Evolutionary conservation across 306 rosid species (phyloP), one percentile per base, ranked within the genome.

Genomic region (Vigna radiata): DNA sequence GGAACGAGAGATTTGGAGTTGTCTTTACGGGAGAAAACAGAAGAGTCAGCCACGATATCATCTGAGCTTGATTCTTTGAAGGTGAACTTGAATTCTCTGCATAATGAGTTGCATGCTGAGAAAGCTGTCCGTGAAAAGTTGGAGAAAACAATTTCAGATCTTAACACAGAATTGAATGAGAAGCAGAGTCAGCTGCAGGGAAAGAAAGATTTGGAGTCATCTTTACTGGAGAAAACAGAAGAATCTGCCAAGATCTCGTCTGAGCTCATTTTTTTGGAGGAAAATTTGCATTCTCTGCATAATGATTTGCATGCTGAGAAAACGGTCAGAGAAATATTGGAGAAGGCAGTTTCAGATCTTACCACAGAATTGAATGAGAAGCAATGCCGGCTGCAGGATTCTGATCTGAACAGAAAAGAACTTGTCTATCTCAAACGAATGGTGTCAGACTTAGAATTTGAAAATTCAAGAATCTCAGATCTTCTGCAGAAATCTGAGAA

Each of bases 331-430:
- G 86, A 83, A 75, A 83, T 70, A 73, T 81, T 92, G 62, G 91
- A 87, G 77, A 88, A 82, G 76, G 69, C 73, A 70, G 82, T 89
- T 73, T 11, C 72, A 47, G 89, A 88, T 79, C 92, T 95, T 37
- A 85, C 93, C 77, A 67, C 84, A 69, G 87, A 87, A 68, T 66
- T 90, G 81, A 81, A 87, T 36, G 92, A 87, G 63, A 95, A 87
- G 84, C 82, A 84, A 56, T 75, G 79, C 70, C 88, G 82, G 81
- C 85, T 87, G 78, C 88, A 86, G 74, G 85, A 82, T 52, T 87
- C 85, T 75, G 91, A 89, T 86, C 80, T 76, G 76, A 87, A 79
- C 77, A 82, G 78, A 69, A 86, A 82, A 53, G 94, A 95, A 81
- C 68, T 89, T 79, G 82, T 80, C 76, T 70, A 59, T 84, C 92